Evolutionary conservation across 2,329 filamentous ascomycete species (phyloP), one percentile per base, ranked within the genome.

Genomic region (Ceratocystis ficicola): DNA sequence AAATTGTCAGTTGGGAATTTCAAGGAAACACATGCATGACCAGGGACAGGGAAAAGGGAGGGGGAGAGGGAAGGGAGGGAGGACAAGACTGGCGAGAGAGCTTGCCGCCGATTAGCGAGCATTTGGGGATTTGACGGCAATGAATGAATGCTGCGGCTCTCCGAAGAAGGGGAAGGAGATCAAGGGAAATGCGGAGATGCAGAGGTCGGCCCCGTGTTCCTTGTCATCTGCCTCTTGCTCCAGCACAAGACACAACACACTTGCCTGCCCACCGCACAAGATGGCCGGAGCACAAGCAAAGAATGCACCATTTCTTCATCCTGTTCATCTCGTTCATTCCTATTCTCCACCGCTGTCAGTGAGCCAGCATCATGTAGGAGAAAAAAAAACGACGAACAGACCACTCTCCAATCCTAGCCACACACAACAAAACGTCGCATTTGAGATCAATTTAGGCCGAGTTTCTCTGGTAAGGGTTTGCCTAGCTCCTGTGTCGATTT

Each of bases 391-490:
- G 10, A n/a, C 55, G 55, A n/a, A 59, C 55, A 30, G 55, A 3
- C 30, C 55, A 12, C 55, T 6, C 15, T 17, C 55, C 5, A 59
- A 30, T 59, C 55, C 55, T 28, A 22, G 17, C 55, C 25, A 52
- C 15, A 28, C 8, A 28, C 22, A 52, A 15, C 48, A 28, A 15
- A 52, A n/a, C 30, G 25, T 30, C 25, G 3, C 17, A 59, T 17
- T 59, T 17, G 2, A 59, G 15, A 17, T 59, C 12, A 15, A 59
- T 59, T 59, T 59, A 20, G 25, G 55, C 55, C 55, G 55, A 59
- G 55, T 12, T n/a, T 30, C 55, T n/a, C 8, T 5, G 20, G 55
- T n/a, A 59, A 59, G 55, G 55, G 55, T 59, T 36, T 59, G 50
- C 5, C 25, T 48, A n/a, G 5, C n/a, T 48, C 20, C 6, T 48